phyloP scores from a whole-genome alignment of 2,329 filamentous ascomycete species.

The Dothideomycetidae sp. region DNA sequence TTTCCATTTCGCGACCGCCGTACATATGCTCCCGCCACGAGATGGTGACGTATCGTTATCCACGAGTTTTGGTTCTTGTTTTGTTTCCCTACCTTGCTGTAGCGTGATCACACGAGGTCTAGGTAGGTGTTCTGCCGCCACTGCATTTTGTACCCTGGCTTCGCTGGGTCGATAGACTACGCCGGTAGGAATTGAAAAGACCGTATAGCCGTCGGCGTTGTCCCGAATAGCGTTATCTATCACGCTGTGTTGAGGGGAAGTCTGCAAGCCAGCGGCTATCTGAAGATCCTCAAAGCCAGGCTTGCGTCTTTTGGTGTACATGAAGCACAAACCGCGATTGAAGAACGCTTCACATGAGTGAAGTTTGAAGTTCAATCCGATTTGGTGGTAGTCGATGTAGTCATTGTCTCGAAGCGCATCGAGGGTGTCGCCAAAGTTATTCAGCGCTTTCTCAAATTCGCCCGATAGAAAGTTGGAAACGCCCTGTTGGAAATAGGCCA shows the following conservation, averaged over 20 bases:
- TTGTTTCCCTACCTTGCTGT: conserved; percentile 16
- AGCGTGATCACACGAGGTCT: conserved; percentile 89
- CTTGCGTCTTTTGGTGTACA: conserved; percentile 85
- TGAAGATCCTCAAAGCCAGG: conserved; percentile 80
- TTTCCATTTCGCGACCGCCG: conserved; percentile 87
- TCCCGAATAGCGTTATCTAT: conserved; percentile 95
- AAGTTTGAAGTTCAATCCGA: conserved; percentile 88
- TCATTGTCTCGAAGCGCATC: conserved; percentile 90
- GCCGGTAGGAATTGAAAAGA: conserved; percentile 94
- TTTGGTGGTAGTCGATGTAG: conserved; percentile 93
- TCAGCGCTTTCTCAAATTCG: conserved; percentile 91
- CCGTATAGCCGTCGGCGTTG: conserved; percentile 87
- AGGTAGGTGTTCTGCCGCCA: conserved; percentile 93
- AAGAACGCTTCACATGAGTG: conserved; percentile 97
- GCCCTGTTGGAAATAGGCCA: conserved; percentile 96
- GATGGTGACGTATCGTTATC: conserved; percentile 36
- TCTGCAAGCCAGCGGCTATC: conserved; percentile 88
- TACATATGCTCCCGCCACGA: conserved; percentile 69
- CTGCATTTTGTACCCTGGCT: conserved; percentile 94
- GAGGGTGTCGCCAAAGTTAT: conserved; percentile 96
- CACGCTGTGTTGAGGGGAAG: conserved; percentile 89
- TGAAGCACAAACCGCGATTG: conserved; percentile 93
- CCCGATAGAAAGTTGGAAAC: conserved; percentile 96
- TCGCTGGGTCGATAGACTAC: conserved; percentile 92
- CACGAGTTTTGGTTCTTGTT: conserved; percentile 17